phyloP scores from a whole-genome alignment of 352 stramenopile species.

The Chloridella minuta region DNA sequence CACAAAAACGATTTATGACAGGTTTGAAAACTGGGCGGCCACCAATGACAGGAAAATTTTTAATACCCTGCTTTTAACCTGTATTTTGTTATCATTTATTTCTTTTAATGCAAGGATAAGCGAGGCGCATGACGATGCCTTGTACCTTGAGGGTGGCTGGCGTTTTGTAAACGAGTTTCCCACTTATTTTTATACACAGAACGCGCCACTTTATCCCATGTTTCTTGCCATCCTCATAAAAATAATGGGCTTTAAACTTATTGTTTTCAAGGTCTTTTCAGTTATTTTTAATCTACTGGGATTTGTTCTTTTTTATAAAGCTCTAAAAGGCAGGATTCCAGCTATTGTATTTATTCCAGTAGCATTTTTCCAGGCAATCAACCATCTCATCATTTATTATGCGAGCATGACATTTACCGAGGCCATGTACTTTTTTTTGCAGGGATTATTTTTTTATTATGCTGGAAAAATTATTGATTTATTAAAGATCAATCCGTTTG shows the following conservation, averaged over 20 bases:
- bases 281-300: not conserved
- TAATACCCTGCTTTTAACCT: not conserved
- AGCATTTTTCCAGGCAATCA: not conserved
- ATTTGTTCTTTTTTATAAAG: not conserved
- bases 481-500: not conserved
- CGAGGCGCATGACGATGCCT: not conserved
- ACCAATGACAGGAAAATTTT: not conserved
- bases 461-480: not conserved
- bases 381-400: conserved; percentile 4
- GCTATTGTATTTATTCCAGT: not conserved
- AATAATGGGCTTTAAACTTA: not conserved
- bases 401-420: not conserved
- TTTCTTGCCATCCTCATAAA: not conserved
- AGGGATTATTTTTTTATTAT: not conserved
- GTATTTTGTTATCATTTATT: not conserved
- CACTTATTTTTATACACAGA: not conserved
- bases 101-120: not conserved
- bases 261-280: not conserved
- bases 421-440: not conserved
- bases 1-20: not conserved
- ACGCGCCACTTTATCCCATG: not conserved
- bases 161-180: not conserved
- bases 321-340: not conserved
- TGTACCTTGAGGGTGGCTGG: not conserved
- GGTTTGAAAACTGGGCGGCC: not conserved